Evolutionary conservation across 805 yeast species (phyloP), one percentile per base, ranked within the genome.

Genomic region (Candida xiaguanensis): DNA sequence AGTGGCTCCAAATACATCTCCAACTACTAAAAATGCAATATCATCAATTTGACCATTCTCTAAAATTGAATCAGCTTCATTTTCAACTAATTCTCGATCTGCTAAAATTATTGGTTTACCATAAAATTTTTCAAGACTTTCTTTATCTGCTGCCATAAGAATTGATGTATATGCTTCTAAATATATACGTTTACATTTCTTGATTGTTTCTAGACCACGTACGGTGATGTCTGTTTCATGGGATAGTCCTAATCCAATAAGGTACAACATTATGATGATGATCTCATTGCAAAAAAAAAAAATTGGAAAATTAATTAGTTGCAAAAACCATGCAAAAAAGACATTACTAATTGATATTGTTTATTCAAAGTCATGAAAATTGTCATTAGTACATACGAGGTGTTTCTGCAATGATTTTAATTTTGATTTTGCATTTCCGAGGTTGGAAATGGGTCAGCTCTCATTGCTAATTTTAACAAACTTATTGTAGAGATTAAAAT

Each of bases 1-100:
- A 4, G 99, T 91, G 23, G 99, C 99, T 24, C 99, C 99, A 56
- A 88, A 91, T 24, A 91, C 95, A 60, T 91, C 99, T 25, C 99
- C 99, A 19, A 91, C 99, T 15, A 93, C 99, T 47, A 93, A 71
- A 51, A 91, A 89, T 0, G 97, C 98, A 58, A 91, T 75, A 57
- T 93, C 96, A 40, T 84, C 91, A 16, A 63, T 70, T 23, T 84
- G 77, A 1, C 95, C 96, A 44, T 78, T 80, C 15, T 69, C 83
- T 46, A 91, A 69, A 43, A 91, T 93, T 28, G 75, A 73, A 53
- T 90, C 98, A 19, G 93, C 80, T 6, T 91, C 95, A 40, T 82
- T 72, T 57, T 91, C 99, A 16, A 91, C 99, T 50, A 91, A 70
- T 56, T 93, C 98, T 63, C 99, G 76, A 55, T 93, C 98, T 9